Conservation (phyloP, 75 land plant species). For the Selaginella tamariscina region DNA sequence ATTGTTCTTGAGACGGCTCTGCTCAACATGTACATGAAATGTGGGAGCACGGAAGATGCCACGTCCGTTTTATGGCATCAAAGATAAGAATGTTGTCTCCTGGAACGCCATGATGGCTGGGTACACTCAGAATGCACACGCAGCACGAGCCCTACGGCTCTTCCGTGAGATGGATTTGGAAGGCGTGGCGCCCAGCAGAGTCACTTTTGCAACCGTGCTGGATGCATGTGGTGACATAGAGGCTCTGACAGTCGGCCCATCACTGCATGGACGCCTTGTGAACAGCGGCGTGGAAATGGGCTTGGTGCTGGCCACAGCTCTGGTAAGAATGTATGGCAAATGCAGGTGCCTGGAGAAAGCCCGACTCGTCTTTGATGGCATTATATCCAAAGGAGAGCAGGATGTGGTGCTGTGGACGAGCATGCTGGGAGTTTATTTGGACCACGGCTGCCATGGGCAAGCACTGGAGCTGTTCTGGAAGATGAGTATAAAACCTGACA, state of each 20-base stretch:
- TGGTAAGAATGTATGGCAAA: not conserved
- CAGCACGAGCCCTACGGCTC: not conserved
- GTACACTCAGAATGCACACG: not conserved
- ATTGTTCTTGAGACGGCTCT: not conserved
- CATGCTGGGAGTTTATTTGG: not conserved
- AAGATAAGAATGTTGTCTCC: not conserved
- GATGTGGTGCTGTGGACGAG: slow-evolving; percentile 1
- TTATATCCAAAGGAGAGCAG: not conserved
- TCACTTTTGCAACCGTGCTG: slow-evolving; percentile 23
- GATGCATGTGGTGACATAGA: slow-evolving; percentile 18
- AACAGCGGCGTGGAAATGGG: not conserved
- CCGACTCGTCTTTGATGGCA: not conserved
- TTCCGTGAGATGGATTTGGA: slow-evolving; percentile 9
- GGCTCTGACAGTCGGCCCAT: not conserved
- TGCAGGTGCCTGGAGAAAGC: not conserved
- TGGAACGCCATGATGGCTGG: slow-evolving; percentile 8
- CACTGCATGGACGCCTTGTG: not conserved
- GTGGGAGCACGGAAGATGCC: slow-evolving; percentile 5
- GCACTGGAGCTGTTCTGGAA: not conserved
- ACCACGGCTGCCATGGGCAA: not conserved
- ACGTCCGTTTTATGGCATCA: not conserved
- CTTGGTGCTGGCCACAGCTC: not conserved
- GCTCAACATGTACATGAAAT: not conserved
- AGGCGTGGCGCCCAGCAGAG: slow-evolving; percentile 18
- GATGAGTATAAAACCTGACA: not conserved